Evolutionary conservation across 2,329 filamentous ascomycete genomes (phyloP).

Genomic region (Penicillium oxalicum): DNA sequence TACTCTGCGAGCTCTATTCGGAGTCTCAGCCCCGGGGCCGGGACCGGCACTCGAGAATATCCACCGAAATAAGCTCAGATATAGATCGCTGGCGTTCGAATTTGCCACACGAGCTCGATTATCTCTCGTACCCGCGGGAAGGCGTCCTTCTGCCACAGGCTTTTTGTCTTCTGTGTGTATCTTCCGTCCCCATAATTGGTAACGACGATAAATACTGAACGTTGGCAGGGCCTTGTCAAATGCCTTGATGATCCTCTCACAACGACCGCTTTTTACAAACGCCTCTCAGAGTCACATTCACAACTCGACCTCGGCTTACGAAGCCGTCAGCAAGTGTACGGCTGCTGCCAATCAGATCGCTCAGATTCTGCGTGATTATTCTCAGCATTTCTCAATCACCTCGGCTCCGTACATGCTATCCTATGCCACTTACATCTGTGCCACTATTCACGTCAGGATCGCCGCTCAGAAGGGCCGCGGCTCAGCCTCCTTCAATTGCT

Average conservation of each 20-base stretch:
- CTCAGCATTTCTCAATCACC: slow-evolving; percentile 37
- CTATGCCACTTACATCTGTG: slow-evolving; percentile 52
- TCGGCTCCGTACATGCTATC: slow-evolving; percentile 45
- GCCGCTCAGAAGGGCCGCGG: slow-evolving; percentile 30
- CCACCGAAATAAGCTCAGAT: slow-evolving; percentile 18
- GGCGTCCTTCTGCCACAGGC: slow-evolving; percentile 19
- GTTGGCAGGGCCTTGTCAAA: slow-evolving; percentile 30
- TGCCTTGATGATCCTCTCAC: slow-evolving; percentile 40
- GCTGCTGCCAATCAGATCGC: slow-evolving; percentile 33
- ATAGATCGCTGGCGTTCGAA: slow-evolving; percentile 20
- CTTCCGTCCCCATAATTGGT: background rate
- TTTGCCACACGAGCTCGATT: slow-evolving; percentile 21
- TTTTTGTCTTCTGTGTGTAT: slow-evolving; percentile 15
- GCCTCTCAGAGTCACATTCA: slow-evolving; percentile 9
- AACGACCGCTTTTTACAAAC: slow-evolving; percentile 37
- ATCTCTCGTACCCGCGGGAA: slow-evolving; percentile 15
- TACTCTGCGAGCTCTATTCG: slow-evolving; percentile 29
- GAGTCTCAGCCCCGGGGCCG: slow-evolving; percentile 17
- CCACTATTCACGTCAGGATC: slow-evolving; percentile 49
- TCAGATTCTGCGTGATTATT: slow-evolving; percentile 32
- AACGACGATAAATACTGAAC: slow-evolving; percentile 1
- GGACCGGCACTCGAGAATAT: slow-evolving; percentile 11
- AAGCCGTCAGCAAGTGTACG: slow-evolving; percentile 30
- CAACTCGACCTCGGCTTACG: slow-evolving; percentile 17
- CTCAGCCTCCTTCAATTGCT: slow-evolving; percentile 23